Conservation (phyloP, 2,329 filamentous ascomycete species). For the Colletotrichum lupini region DNA sequence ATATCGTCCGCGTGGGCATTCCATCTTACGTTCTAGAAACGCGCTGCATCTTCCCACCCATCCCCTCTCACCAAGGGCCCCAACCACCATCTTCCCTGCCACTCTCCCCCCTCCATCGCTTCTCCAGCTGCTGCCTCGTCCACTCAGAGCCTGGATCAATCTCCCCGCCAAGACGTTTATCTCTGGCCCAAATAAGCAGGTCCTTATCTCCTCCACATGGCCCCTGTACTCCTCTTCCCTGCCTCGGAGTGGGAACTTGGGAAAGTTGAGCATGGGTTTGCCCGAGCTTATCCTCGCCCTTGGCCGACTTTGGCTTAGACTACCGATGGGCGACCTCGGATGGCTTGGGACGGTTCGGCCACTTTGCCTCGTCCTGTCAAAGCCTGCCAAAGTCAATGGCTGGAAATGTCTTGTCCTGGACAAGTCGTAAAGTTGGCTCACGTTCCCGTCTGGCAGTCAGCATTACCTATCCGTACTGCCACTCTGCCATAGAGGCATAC, state of each 20-base stretch:
- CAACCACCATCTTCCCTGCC: constrained; percentile 31
- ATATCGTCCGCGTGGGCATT: constrained; percentile 10
- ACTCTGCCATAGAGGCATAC: not conserved
- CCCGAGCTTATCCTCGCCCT: constrained; percentile 32
- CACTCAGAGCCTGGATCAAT: constrained; percentile 14
- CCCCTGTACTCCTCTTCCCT: constrained; percentile 1
- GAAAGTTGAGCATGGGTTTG: constrained; percentile 16
- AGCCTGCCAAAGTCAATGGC: constrained; percentile 2
- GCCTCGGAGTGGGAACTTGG: not conserved
- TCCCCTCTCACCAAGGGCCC: not conserved
- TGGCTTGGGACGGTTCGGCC: constrained; percentile 8
- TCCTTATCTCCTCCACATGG: constrained; percentile 35
- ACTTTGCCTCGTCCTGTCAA: not conserved
- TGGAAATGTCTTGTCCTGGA: not conserved
- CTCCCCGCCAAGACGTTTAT: constrained; percentile 36
- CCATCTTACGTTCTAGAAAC: constrained; percentile 32
- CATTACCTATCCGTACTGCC: too few relatives aligned
- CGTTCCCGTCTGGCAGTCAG: not conserved
- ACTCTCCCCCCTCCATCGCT: not conserved
- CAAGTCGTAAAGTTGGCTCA: not conserved
- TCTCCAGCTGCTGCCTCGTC: constrained; percentile 1
- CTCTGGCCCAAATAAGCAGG: constrained; percentile 34
- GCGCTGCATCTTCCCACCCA: constrained; percentile 2
- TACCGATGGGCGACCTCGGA: constrained; percentile 16
- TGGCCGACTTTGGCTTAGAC: constrained; percentile 23